phyloP scores from a whole-genome alignment of 2,329 filamentous ascomycete species.

The Nannizziopsis barbatae region DNA sequence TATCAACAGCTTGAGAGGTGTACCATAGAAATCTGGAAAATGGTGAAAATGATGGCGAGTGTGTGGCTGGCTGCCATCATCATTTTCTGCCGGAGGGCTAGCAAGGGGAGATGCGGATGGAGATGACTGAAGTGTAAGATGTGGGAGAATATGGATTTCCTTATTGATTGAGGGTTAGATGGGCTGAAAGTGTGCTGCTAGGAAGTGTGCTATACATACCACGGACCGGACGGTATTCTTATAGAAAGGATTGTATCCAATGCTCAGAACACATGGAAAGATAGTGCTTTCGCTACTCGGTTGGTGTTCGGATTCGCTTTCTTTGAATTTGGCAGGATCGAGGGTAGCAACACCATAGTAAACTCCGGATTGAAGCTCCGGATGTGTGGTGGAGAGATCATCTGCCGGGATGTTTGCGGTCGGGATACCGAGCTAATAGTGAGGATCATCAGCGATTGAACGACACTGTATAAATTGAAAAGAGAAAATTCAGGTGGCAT shows the following conservation, averaged over 20 bases:
- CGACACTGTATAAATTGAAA: background rate
- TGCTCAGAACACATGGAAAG: constrained; percentile 83
- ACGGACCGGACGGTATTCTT: constrained; percentile 78
- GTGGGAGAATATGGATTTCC: constrained; percentile 79
- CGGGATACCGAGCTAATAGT: constrained; percentile 71
- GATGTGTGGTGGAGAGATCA: constrained; percentile 49
- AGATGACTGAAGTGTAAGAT: constrained; percentile 44
- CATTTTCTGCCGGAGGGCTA: background rate
- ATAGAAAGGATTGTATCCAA: constrained; percentile 97
- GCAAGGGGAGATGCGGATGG: constrained; percentile 17
- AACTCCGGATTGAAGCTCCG: constrained; percentile 61
- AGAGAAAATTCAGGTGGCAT: background rate
- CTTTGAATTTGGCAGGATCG: constrained; percentile 35
- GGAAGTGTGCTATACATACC: constrained; percentile 28
- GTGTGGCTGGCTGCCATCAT: background rate
- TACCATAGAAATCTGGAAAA: constrained; percentile 69
- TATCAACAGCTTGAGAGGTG: constrained; percentile 65
- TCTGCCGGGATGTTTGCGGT: constrained; percentile 74
- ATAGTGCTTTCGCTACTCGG: constrained; percentile 31
- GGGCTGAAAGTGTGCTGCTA: background rate
- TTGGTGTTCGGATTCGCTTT: constrained; percentile 10
- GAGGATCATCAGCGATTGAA: background rate
- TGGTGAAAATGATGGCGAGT: constrained; percentile 29
- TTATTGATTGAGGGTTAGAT: constrained; percentile 12
- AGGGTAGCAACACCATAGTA: constrained; percentile 90